phyloP scores from a whole-genome alignment of 306 rosid species.

The Rubus idaeus region DNA sequence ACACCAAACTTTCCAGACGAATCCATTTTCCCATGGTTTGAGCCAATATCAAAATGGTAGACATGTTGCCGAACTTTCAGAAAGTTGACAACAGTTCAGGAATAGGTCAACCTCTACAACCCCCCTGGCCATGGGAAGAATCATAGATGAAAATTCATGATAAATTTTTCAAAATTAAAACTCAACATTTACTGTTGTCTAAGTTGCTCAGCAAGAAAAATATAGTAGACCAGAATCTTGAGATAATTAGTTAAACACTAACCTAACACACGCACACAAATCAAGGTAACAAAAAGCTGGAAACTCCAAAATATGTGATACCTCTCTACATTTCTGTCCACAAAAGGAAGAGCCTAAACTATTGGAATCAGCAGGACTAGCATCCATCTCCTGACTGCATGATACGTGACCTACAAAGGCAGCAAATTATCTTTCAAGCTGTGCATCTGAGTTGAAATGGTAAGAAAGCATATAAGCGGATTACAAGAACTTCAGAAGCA shows the following conservation, averaged over 20 bases:
- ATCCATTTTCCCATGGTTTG: too few species aligned
- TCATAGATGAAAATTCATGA: background rate
- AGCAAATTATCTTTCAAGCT: conserved; percentile 27
- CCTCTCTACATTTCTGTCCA: conserved; percentile 91
- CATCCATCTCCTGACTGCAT: conserved; percentile 54
- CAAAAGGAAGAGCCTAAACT: conserved; percentile 48
- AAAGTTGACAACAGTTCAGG: background rate
- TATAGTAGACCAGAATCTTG: background rate
- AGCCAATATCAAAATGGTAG: background rate
- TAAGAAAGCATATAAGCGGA: conserved; percentile 19
- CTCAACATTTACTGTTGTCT: background rate
- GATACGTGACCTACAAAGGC: conserved; percentile 59
- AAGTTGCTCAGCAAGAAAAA: background rate
- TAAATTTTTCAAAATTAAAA: background rate
- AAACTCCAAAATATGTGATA: conserved; percentile 24
- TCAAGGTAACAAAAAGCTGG: conserved; percentile 5
- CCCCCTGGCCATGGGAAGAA: background rate
- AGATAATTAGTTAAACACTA: background rate
- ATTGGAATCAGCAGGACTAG: conserved; percentile 38
- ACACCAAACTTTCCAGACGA: background rate
- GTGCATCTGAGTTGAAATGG: conserved; percentile 6
- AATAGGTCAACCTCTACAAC: background rate
- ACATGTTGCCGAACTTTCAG: background rate
- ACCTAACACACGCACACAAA: background rate
- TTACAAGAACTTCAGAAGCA: conserved; percentile 21